A percentile compares a stretch with the other conserved stretches of the same genome.
Conservation (phyloP, 306 rosid genomes). For the Chamaecrista fasciculata region DNA sequence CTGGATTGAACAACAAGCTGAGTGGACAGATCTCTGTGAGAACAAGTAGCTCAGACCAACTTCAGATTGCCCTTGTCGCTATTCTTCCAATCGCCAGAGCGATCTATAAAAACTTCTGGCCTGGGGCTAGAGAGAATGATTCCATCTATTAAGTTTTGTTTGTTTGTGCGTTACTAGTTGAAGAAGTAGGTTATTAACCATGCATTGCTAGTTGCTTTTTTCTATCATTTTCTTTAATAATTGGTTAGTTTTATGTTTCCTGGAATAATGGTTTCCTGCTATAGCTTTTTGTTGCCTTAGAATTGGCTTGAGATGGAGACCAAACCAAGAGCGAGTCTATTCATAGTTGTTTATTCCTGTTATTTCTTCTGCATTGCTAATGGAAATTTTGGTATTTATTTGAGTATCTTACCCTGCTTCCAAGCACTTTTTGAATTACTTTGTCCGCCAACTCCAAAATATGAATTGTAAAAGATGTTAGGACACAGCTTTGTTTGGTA, state of each 20-base stretch:
- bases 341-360: constrained; percentile 30
- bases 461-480: neutral
- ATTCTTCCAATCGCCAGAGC: constrained; percentile 71
- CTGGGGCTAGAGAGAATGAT: constrained; percentile 70
- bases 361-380: constrained; percentile 11
- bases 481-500: neutral
- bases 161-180: constrained; percentile 30
- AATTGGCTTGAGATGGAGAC: constrained; percentile 37
- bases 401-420: constrained; percentile 10
- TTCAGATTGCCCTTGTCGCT: constrained; percentile 90
- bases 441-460: neutral
- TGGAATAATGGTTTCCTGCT: constrained; percentile 27
- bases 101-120: constrained; percentile 67
- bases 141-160: constrained; percentile 59
- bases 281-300: constrained; percentile 26
- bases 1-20: constrained; percentile 92
- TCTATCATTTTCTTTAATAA: constrained; percentile 33
- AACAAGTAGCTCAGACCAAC: constrained; percentile 96
- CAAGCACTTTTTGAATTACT: constrained; percentile 1
- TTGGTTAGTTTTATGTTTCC: constrained; percentile 21
- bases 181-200: constrained; percentile 32
- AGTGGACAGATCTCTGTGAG: constrained; percentile 85
- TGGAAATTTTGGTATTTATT: constrained; percentile 39
- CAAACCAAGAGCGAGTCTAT: constrained; percentile 45
- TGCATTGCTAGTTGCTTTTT: constrained; percentile 24